Percentiles rank a stretch among this genome's conserved stretches.
Evolutionary conservation across 768 basidiomycete species (phyloP).

Genomic region (Xerocomus brunneocitrinus): DNA sequence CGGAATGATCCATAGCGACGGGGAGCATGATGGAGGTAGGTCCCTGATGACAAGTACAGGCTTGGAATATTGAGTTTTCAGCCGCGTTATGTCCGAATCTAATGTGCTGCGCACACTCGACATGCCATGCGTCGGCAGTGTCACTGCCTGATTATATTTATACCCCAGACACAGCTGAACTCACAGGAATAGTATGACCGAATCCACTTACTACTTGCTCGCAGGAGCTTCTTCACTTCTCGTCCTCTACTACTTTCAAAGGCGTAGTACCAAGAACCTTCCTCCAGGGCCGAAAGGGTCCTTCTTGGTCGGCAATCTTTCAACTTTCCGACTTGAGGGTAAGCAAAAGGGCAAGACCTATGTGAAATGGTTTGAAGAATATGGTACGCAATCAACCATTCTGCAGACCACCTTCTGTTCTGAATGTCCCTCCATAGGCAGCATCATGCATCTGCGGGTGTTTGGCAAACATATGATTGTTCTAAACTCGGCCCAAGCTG

Average conservation of each 20-base stretch:
- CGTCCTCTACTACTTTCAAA: background rate
- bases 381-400: background rate
- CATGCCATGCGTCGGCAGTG: too few species aligned
- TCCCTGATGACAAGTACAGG: too few species aligned
- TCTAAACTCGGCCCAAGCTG: slow-evolving; percentile 30
- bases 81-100: too few species aligned
- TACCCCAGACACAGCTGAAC: background rate
- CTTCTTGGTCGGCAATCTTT: background rate
- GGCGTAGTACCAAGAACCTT: background rate
- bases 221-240: background rate
- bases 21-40: too few species aligned
- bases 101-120: too few species aligned
- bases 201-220: background rate
- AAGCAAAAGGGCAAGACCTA: background rate
- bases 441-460: background rate
- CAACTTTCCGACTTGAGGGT: background rate
- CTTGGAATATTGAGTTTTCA: too few species aligned
- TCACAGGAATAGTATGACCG: background rate
- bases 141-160: too few species aligned
- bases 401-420: background rate
- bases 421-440: background rate
- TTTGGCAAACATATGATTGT: slow-evolving; percentile 21
- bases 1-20: too few species aligned
- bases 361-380: background rate
- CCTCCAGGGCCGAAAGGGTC: background rate